phyloP scores from a whole-genome alignment of 192 early-diverging fungal species.

The Chytriomyces sp. region DNA sequence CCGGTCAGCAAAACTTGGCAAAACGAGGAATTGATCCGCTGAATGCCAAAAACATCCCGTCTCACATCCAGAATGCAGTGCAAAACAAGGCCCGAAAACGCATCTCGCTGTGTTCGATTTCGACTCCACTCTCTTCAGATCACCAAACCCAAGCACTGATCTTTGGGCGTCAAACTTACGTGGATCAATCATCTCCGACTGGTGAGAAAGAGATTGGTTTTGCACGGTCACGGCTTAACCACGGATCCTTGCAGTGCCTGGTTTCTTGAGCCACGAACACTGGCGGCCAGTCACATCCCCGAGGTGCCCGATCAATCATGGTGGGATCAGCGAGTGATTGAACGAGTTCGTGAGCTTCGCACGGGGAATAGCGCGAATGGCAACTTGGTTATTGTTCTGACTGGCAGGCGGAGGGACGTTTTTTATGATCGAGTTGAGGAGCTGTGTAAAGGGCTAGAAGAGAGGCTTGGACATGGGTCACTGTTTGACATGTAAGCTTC shows the following conservation, averaged over 20 bases:
- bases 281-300: constrained; percentile 52
- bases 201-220: not conserved
- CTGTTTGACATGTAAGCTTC: constrained; percentile 51
- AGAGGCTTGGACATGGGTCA: not conserved
- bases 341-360: not conserved
- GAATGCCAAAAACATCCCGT: too few relatives aligned
- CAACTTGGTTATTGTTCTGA: constrained; percentile 42
- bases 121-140: constrained; percentile 61
- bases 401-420: constrained; percentile 53
- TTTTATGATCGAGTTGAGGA: constrained; percentile 49
- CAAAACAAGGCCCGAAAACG: not conserved
- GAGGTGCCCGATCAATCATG: constrained; percentile 39
- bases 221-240: not conserved
- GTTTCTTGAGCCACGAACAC: constrained; percentile 54
- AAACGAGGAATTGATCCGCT: too few relatives aligned
- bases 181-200: constrained; percentile 54
- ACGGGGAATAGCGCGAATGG: not conserved
- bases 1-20: too few relatives aligned
- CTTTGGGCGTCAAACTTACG: constrained; percentile 45
- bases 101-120: constrained; percentile 56
- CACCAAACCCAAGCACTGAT: constrained; percentile 51
- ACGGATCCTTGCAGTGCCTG: constrained; percentile 34
- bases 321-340: constrained; percentile 47
- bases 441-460: constrained; percentile 30
- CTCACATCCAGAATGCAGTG: not conserved